Evolutionary conservation across 1,284 basidiomycete genomes (phyloP), one percentile per base, ranked within the genome.

Genomic region (Cryptococcus wingfieldii): DNA sequence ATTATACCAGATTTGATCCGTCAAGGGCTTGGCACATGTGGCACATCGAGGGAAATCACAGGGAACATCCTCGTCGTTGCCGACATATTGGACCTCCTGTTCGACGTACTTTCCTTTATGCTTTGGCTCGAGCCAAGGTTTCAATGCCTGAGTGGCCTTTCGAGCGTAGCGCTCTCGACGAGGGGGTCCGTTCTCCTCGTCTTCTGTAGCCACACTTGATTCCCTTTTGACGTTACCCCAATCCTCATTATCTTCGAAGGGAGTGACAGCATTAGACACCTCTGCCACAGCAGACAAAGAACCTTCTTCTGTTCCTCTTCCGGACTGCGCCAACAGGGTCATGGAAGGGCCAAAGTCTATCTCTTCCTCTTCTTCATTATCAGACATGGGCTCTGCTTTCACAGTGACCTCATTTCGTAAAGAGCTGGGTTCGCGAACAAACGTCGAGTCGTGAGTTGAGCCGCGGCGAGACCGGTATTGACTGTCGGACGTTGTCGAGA

Each of bases 1-100:
- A 18, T 62, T 61, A 49, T 65, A 69, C 72, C 72, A 74, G n/a
- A 68, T 62, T n/a, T 63, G 58, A 19, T 68, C 68, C 14, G 58
- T 56, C 38, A 74, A 62, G 8, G 65, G 56, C 31, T 62, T 69
- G 1, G 60, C 64, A 46, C 73, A 75, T 4, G 73, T 73, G 6
- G 63, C 64, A 46, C 73, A 75, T 38, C 72, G 58, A 18, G 63
- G 61, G 43, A 67, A 67, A 51, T 65, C 61, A 16, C 53, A 54
- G 14, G 65, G 66, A 6, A 64, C 38, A 19, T 64, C 61, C 19
- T 65, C 63, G 23, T 55, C 56, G 7, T 45, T 50, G 27, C 47
- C 42, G n/a, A 60, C 59, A 7, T 56, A 56, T 5, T 59, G 58
- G 7, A 23, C 50, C 8, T 56, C 44, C n/a, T 50, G 19, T 2